Conservation (phyloP, 179 eudicot genomes). For the Drosera spatulata region DNA sequence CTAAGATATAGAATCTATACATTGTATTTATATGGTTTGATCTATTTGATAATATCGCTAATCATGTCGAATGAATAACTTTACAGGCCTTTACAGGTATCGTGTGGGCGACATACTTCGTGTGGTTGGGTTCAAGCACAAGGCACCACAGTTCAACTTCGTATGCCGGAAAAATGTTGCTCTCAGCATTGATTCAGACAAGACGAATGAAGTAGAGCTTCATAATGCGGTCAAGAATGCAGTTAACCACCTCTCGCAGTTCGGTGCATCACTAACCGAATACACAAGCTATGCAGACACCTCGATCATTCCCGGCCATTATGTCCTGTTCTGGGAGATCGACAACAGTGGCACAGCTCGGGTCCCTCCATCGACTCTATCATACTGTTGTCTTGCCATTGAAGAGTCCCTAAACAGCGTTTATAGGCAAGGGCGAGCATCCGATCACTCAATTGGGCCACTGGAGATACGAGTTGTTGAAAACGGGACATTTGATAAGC, state of each 20-base stretch:
- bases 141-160: constrained; percentile 32
- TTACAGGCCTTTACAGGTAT: constrained; percentile 31
- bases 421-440: constrained; percentile 11
- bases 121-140: constrained; percentile 34
- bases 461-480: constrained; percentile 9
- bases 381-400: constrained; percentile 10
- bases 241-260: constrained; percentile 13
- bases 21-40: background rate
- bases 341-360: background rate
- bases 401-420: constrained; percentile 15
- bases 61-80: background rate
- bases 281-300: constrained; percentile 36
- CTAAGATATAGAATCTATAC: too few relatives aligned
- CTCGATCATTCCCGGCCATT: background rate
- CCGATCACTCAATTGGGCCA: constrained; percentile 13
- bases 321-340: constrained; percentile 27
- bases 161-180: constrained; percentile 27
- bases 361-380: constrained; percentile 6
- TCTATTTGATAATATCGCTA: background rate
- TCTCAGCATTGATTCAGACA: constrained; percentile 31
- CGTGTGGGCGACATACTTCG: constrained; percentile 30
- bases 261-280: constrained; percentile 16
- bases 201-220: constrained; percentile 34
- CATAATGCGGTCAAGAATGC: constrained; percentile 27
- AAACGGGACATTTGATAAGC: constrained; percentile 14